phyloP scores from a whole-genome alignment of 352 stramenopile genomes.

The Pythium scleroteichum region DNA sequence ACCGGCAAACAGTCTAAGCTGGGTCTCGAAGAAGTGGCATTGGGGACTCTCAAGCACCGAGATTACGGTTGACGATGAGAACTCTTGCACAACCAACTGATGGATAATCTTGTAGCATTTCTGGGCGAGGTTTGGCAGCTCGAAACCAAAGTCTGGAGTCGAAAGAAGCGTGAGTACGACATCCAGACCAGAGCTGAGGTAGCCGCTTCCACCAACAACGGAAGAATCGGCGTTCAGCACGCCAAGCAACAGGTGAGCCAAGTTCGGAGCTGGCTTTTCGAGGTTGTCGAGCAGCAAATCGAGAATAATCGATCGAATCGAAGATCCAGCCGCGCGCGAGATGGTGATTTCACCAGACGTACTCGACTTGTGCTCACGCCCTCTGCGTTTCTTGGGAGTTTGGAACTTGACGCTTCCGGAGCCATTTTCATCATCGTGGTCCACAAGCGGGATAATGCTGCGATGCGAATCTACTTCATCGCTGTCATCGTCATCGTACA shows the following conservation, averaged over 20 bases:
- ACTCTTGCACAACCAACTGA: conserved; percentile 63
- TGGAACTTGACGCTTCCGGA: conserved; percentile 36
- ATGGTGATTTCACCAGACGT: conserved; percentile 2
- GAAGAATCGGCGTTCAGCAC: conserved; percentile 46
- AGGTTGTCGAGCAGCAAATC: conserved; percentile 82
- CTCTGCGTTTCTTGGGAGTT: conserved; percentile 39
- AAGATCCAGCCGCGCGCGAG: conserved; percentile 26
- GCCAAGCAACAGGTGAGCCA: conserved; percentile 72
- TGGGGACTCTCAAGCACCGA: conserved; percentile 58
- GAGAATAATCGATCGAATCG: conserved; percentile 67
- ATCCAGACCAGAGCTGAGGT: conserved; percentile 62
- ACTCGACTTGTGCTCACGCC: neutral
- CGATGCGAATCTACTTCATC: conserved; percentile 3
- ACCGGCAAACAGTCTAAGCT: conserved; percentile 55
- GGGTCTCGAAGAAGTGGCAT: conserved; percentile 67
- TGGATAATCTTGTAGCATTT: conserved; percentile 71
- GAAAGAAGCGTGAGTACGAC: conserved; percentile 75
- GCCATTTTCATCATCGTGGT: conserved; percentile 29
- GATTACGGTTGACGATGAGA: conserved; percentile 55
- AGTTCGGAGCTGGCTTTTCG: conserved; percentile 69
- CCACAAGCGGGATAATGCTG: neutral
- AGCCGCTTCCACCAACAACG: conserved; percentile 19
- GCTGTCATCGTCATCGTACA: conserved; percentile 46
- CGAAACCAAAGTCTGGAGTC: conserved; percentile 63
- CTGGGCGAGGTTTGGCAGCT: conserved; percentile 62